Conservation (phyloP, 1,284 basidiomycete species). For the Apiotrichum porosum region DNA sequence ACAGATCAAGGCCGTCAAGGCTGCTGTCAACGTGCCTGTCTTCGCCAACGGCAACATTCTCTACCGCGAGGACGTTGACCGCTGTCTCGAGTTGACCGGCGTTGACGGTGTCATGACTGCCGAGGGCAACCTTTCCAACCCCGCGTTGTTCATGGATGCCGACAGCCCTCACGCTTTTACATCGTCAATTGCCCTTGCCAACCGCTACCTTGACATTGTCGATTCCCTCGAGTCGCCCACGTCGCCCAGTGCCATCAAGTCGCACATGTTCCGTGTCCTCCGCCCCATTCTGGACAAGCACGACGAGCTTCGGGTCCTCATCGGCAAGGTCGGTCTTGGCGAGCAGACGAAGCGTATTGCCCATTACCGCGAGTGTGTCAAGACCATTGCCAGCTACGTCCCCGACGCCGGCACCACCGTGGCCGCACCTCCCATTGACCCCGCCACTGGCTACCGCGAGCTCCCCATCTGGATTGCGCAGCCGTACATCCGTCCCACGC, state of each 20-base stretch:
- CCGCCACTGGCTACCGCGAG: slow-evolving; percentile 48
- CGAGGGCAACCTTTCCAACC: slow-evolving; percentile 92
- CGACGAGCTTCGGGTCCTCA: slow-evolving; percentile 64
- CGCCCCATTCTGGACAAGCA: slow-evolving; percentile 68
- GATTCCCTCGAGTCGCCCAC: slow-evolving; percentile 67
- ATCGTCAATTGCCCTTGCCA: slow-evolving; percentile 62
- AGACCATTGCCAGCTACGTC: slow-evolving; percentile 63
- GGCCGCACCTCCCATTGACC: slow-evolving; percentile 29
- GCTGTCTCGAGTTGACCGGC: slow-evolving; percentile 73
- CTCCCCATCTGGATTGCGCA: slow-evolving; percentile 82
- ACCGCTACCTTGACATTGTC: slow-evolving; percentile 84
- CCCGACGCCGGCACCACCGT: slow-evolving; percentile 53
- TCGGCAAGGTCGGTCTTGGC: slow-evolving; percentile 34
- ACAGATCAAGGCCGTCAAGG: slow-evolving; percentile 78
- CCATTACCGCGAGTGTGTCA: slow-evolving; percentile 56
- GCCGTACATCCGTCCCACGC: slow-evolving; percentile 67
- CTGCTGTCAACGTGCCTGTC: slow-evolving; percentile 83
- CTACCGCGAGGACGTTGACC: slow-evolving; percentile 69
- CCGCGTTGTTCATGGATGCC: slow-evolving; percentile 63
- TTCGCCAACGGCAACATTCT: slow-evolving; percentile 98
- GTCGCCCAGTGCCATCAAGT: slow-evolving; percentile 70
- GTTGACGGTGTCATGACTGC: slow-evolving; percentile 92
- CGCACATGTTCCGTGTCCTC: slow-evolving; percentile 89
- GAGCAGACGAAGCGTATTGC: slow-evolving; percentile 22
- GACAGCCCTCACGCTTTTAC: slow-evolving; percentile 56